phyloP scores from a whole-genome alignment of 108 stramenopile genomes.

The Cyclotella atomus region DNA sequence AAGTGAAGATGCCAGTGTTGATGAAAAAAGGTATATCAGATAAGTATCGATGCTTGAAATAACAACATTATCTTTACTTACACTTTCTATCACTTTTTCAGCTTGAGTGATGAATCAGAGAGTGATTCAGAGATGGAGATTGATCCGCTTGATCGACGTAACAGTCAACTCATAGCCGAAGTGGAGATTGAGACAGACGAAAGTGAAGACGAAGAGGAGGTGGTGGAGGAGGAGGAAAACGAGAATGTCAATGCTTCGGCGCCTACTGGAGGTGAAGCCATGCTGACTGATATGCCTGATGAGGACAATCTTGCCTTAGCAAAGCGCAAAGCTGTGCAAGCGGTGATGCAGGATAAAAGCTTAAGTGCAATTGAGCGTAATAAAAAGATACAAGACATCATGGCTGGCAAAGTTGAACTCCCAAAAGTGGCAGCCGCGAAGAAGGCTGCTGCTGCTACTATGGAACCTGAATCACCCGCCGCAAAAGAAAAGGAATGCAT shows the following conservation, averaged over 20 bases:
- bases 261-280: constrained; percentile 5
- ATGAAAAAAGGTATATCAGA: too few species aligned
- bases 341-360: constrained; percentile 2
- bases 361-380: constrained; percentile 3
- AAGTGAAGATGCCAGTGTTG: background rate
- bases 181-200: background rate
- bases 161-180: background rate
- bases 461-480: too few species aligned
- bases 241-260: too few species aligned
- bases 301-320: background rate
- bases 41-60: too few species aligned
- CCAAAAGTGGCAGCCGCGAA: constrained; percentile 41
- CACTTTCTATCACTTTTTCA: too few species aligned
- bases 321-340: background rate
- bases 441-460: background rate
- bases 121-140: background rate
- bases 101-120: too few species aligned
- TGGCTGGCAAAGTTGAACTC: constrained; percentile 58
- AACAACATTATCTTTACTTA: too few species aligned
- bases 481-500: background rate
- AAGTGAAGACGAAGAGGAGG: background rate
- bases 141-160: background rate
- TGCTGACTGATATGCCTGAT: constrained; percentile 8
- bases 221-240: background rate
- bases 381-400: constrained; percentile 51